These are phyloP conservation scores for Colletotrichum sublineola DNA, from an alignment of 2,329 filamentous ascomycete species.

Conservation along the genomic window DNA sequence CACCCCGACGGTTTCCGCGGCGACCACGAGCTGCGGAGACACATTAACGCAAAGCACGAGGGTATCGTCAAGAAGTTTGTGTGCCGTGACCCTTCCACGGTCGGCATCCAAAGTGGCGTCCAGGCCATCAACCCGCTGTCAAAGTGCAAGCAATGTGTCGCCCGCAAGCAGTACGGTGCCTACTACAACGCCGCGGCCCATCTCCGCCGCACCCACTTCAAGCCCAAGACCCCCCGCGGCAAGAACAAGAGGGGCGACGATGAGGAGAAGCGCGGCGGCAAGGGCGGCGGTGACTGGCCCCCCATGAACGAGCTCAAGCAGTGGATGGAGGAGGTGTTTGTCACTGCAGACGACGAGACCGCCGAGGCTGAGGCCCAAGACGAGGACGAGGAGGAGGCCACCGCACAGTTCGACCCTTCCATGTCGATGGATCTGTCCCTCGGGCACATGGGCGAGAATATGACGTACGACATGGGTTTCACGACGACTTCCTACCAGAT, in stretches of 20 bases:
- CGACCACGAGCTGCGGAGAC: conserved; percentile 83
- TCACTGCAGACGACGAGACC: conserved; percentile 54
- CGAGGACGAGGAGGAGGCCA: conserved; percentile 44
- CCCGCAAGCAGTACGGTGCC: conserved; percentile 84
- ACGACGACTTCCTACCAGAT: conserved; percentile 26
- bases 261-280: conserved; percentile 67
- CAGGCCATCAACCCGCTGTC: conserved; percentile 74
- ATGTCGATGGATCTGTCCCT: conserved; percentile 37
- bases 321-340: conserved; percentile 70
- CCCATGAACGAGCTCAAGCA: conserved; percentile 69
- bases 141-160: conserved; percentile 86
- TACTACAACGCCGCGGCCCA: conserved; percentile 98
- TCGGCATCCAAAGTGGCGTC: conserved; percentile 57
- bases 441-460: conserved; percentile 39
- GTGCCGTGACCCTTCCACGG: conserved; percentile 65
- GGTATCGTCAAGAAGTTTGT: conserved; percentile 67
- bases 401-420: conserved; percentile 25
- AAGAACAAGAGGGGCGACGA: conserved; percentile 55
- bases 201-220: conserved; percentile 89
- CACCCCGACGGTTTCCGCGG: conserved; percentile 86
- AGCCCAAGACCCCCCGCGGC: conserved; percentile 66
- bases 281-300: conserved; percentile 67
- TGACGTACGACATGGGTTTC: conserved; percentile 34
- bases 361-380: conserved; percentile 45
- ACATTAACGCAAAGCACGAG: conserved; percentile 76